Percentiles rank a stretch among this genome's conserved stretches.
phyloP scores from a whole-genome alignment of 2,329 filamentous ascomycete genomes.

The Cercospora zeina region DNA sequence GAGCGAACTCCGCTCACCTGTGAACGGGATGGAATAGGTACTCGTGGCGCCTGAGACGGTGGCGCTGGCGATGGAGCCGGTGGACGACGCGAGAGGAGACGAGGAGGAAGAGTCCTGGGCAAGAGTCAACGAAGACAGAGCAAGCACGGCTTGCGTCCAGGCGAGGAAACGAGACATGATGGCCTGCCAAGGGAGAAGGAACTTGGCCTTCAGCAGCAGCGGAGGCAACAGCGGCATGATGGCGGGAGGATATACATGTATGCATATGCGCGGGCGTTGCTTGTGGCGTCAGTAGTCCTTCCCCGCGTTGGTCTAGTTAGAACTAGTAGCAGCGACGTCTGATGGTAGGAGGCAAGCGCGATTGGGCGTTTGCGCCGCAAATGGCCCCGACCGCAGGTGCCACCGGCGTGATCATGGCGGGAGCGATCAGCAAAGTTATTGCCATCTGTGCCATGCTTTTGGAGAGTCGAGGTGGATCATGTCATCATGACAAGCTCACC shows the following conservation, averaged over 20 bases:
- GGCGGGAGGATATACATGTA: background rate
- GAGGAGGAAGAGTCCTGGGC: conserved; percentile 31
- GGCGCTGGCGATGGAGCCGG: conserved; percentile 30
- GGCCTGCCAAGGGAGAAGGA: background rate
- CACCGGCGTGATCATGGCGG: background rate
- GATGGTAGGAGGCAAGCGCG: background rate
- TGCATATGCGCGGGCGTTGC: background rate
- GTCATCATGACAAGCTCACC: conserved; percentile 3
- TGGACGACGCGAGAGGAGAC: conserved; percentile 19
- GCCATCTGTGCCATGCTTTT: background rate
- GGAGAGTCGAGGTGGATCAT: background rate
- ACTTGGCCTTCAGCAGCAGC: background rate
- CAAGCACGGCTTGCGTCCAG: conserved; percentile 31
- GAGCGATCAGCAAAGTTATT: background rate
- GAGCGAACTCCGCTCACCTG: conserved; percentile 16
- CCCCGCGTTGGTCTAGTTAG: conserved; percentile 5
- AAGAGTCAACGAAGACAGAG: conserved; percentile 27
- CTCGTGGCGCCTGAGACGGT: conserved; percentile 36
- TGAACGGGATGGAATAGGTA: conserved; percentile 37
- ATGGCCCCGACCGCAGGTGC: background rate
- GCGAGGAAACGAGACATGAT: conserved; percentile 24
- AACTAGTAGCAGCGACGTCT: background rate
- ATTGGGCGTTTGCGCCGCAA: background rate
- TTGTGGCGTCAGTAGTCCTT: background rate
- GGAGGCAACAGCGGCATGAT: background rate